Evolutionary conservation across 495 filamentous ascomycete genomes (phyloP).

Genomic region (Aspergillus cavernicola): DNA sequence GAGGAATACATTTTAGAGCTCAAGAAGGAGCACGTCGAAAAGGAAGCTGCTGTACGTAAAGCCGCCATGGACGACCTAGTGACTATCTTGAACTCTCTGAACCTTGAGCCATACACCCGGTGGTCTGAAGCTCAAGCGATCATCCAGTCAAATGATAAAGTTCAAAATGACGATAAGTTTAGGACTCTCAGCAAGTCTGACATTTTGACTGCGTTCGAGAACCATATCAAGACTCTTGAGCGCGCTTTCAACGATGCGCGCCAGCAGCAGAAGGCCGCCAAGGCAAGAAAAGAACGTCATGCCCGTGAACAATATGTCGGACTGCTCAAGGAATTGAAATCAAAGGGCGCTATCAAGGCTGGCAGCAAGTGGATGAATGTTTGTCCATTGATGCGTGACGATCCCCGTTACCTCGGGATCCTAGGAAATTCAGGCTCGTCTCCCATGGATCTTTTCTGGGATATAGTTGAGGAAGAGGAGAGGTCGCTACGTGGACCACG

Average conservation of each 20-base stretch:
- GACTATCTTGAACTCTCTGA: constrained; percentile 73
- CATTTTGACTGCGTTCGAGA: constrained; percentile 88
- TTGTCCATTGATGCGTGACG: constrained; percentile 70
- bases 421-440: constrained; percentile 84
- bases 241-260: constrained; percentile 83
- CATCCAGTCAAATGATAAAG: constrained; percentile 73
- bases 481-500: constrained; percentile 72
- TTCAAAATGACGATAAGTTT: constrained; percentile 86
- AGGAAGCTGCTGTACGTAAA: constrained; percentile 66
- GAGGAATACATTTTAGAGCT: constrained; percentile 89
- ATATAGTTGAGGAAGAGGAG: constrained; percentile 92
- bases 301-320: constrained; percentile 74
- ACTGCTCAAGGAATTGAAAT: constrained; percentile 69
- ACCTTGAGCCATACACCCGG: constrained; percentile 89
- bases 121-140: constrained; percentile 88
- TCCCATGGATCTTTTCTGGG: constrained; percentile 96
- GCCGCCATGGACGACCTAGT: constrained; percentile 84
- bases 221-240: constrained; percentile 89
- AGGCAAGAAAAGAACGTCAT: constrained; percentile 76
- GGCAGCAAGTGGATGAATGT: constrained; percentile 87
- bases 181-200: constrained; percentile 82
- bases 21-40: constrained; percentile 70
- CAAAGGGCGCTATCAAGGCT: constrained; percentile 81
- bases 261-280: constrained; percentile 79
- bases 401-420: constrained; percentile 80